Evolutionary conservation across 768 basidiomycete species (phyloP).

Genomic region (Auriscalpium microsporum): DNA sequence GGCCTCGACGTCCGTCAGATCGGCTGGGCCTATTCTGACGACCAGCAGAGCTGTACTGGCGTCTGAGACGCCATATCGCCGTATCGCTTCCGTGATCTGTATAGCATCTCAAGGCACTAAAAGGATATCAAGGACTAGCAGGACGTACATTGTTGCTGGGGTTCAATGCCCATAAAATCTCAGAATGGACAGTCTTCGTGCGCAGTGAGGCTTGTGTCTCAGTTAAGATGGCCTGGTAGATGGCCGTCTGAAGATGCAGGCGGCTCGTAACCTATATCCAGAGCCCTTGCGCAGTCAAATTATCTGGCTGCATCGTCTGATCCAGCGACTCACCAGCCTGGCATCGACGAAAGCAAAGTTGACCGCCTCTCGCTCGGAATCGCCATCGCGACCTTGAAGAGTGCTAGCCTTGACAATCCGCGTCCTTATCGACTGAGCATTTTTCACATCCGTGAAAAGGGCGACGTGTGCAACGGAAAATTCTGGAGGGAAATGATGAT

Average conservation of each 20-base stretch:
- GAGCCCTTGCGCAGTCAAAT: slow-evolving; percentile 4
- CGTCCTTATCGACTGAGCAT: slow-evolving; percentile 49
- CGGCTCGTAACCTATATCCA: slow-evolving; percentile 67
- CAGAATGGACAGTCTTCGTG: slow-evolving; percentile 86
- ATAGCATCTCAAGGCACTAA: background rate
- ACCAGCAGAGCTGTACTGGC: slow-evolving; percentile 58
- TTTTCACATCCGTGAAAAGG: slow-evolving; percentile 59
- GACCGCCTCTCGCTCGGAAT: slow-evolving; percentile 63
- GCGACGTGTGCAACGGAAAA: slow-evolving; percentile 45
- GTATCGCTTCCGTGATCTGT: slow-evolving; percentile 86
- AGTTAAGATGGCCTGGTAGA: slow-evolving; percentile 74
- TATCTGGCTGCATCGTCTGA: background rate
- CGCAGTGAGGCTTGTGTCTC: slow-evolving; percentile 49
- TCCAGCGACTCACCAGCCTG: slow-evolving; percentile 47
- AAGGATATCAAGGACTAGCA: background rate
- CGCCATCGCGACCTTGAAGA: slow-evolving; percentile 49
- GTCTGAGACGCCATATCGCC: slow-evolving; percentile 77
- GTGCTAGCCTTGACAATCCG: slow-evolving; percentile 68
- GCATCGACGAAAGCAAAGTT: slow-evolving; percentile 92
- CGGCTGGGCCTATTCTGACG: slow-evolving; percentile 49
- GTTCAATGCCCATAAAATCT: slow-evolving; percentile 80
- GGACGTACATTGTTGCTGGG: slow-evolving; percentile 73
- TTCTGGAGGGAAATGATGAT: slow-evolving; percentile 40
- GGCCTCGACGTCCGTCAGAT: slow-evolving; percentile 33
- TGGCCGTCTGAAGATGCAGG: slow-evolving; percentile 75